Conservation (phyloP, 2,329 filamentous ascomycete genomes). For the Neofusicoccum kwambonambiense region DNA sequence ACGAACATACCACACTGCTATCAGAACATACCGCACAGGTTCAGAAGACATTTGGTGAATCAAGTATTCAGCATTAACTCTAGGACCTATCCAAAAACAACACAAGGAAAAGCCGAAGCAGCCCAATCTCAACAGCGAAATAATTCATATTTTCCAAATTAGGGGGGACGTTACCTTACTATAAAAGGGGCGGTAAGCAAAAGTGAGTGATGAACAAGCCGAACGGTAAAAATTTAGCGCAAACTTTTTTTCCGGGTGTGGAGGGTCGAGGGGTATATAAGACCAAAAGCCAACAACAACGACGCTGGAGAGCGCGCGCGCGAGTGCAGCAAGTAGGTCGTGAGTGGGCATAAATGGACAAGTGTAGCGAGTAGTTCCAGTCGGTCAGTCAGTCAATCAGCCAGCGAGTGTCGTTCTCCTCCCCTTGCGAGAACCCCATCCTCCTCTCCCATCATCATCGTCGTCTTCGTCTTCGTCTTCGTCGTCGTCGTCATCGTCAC, state of each 20-base stretch:
- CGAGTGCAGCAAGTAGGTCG: background rate
- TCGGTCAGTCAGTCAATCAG: background rate
- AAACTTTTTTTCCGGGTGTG: constrained; percentile 4
- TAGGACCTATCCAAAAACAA: too few species aligned
- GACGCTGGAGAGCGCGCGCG: too few species aligned
- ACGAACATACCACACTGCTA: too few species aligned
- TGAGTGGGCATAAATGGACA: background rate
- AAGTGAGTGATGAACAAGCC: background rate
- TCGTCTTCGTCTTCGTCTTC: background rate
- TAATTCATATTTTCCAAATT: background rate
- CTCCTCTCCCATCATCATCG: background rate
- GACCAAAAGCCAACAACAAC: background rate
- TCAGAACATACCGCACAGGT: too few species aligned
- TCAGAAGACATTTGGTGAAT: too few species aligned
- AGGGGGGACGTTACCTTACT: background rate
- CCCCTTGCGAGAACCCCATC: background rate
- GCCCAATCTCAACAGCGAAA: too few species aligned
- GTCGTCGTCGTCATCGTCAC: background rate
- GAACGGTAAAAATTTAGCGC: background rate
- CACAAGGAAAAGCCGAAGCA: too few species aligned
- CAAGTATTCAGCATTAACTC: too few species aligned
- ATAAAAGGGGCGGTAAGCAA: background rate
- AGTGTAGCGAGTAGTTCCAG: background rate
- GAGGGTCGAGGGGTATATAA: background rate
- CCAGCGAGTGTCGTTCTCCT: background rate